Percentiles rank a stretch among this genome's conserved stretches.
Conservation (phyloP, 495 filamentous ascomycete genomes). For the Penicillium pulvis region DNA sequence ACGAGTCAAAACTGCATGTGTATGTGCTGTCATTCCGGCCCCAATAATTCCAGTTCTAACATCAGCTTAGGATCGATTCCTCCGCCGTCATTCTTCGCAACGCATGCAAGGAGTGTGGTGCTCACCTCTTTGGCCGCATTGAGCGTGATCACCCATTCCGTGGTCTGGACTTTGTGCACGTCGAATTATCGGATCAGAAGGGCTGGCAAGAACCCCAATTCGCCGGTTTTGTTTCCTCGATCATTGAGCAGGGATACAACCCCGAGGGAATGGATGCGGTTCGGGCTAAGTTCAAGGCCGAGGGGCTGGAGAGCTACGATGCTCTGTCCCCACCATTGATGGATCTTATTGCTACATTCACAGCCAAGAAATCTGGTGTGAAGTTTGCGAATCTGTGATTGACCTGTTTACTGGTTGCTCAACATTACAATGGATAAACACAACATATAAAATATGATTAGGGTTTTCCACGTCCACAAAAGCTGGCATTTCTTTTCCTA, state of each 20-base stretch:
- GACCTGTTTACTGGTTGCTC: background rate
- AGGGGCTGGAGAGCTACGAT: slow-evolving; percentile 59
- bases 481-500: too few relatives aligned
- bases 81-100: slow-evolving; percentile 57
- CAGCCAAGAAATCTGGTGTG: slow-evolving; percentile 45
- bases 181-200: slow-evolving; percentile 53
- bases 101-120: slow-evolving; percentile 58
- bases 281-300: slow-evolving; percentile 43
- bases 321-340: slow-evolving; percentile 56
- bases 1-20: slow-evolving; percentile 54
- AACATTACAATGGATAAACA: too few relatives aligned
- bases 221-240: slow-evolving; percentile 59
- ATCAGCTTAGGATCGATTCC: slow-evolving; percentile 39
- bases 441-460: too few relatives aligned
- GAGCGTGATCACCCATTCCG: slow-evolving; percentile 62
- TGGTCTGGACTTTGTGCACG: slow-evolving; percentile 64
- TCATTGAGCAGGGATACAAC: slow-evolving; percentile 63
- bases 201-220: slow-evolving; percentile 68
- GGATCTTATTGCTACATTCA: slow-evolving; percentile 59
- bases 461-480: too few relatives aligned
- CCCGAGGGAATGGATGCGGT: slow-evolving; percentile 54
- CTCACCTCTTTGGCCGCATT: slow-evolving; percentile 61
- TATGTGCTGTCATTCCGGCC: background rate
- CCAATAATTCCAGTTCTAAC: background rate
- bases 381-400: slow-evolving; percentile 27